These are phyloP conservation scores for Boletus sensibilis DNA, from an alignment of 768 basidiomycete species.

Conservation along the genomic window DNA sequence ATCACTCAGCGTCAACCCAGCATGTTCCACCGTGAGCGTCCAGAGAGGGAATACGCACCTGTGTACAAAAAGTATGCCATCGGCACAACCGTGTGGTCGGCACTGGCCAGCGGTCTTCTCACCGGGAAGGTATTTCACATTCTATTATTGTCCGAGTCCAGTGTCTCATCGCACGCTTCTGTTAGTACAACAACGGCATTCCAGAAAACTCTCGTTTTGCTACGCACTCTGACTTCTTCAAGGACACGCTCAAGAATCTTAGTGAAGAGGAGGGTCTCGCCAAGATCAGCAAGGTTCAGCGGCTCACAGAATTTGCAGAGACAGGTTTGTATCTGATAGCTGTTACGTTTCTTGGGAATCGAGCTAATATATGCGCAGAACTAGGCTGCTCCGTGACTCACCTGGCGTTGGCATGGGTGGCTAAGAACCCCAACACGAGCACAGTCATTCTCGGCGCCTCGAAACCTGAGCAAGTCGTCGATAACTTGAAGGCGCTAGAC, in stretches of 20 bases:
- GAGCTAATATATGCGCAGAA: slow-evolving; percentile 24
- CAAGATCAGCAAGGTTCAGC: slow-evolving; percentile 49
- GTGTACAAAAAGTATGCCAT: slow-evolving; percentile 46
- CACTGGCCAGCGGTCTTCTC: slow-evolving; percentile 53
- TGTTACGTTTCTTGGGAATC: not conserved
- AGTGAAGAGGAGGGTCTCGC: slow-evolving; percentile 40
- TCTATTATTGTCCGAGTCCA: not conserved
- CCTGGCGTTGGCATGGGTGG: slow-evolving; percentile 57
- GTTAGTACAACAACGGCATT: slow-evolving; percentile 48
- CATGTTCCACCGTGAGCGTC: slow-evolving; percentile 51
- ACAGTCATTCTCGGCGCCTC: slow-evolving; percentile 50
- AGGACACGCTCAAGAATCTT: slow-evolving; percentile 44
- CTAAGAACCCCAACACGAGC: slow-evolving; percentile 47
- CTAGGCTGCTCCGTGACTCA: slow-evolving; percentile 48
- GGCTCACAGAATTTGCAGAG: slow-evolving; percentile 47
- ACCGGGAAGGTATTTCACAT: slow-evolving; percentile 45
- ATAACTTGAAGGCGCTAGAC: slow-evolving; percentile 53
- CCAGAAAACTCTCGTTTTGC: slow-evolving; percentile 53
- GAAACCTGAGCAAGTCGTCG: slow-evolving; percentile 45
- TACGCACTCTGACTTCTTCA: slow-evolving; percentile 47
- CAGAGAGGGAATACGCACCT: slow-evolving; percentile 53
- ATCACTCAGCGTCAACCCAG: slow-evolving; percentile 25
- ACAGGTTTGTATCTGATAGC: slow-evolving; percentile 15
- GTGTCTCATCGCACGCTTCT: not conserved
- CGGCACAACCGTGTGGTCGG: slow-evolving; percentile 54